These are phyloP conservation scores for Rhizoclosmatium globosum DNA, from an alignment of 192 early-diverging fungal species.

Conservation along the genomic window DNA sequence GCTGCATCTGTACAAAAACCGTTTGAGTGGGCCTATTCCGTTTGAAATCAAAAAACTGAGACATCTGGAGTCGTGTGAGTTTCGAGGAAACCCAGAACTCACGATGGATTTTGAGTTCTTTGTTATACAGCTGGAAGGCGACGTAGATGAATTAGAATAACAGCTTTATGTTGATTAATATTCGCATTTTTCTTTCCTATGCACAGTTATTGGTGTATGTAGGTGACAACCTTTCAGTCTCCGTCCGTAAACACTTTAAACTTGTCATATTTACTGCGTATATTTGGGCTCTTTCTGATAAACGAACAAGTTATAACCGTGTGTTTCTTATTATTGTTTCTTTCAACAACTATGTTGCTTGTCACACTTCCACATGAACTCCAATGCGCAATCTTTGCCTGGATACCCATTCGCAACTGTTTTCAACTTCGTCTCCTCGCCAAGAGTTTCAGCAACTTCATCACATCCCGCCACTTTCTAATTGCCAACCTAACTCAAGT, in stretches of 20 bases:
- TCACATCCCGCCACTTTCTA: background rate
- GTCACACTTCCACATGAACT: background rate
- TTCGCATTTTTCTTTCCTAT: background rate
- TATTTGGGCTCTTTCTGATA: no score
- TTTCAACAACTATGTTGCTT: background rate
- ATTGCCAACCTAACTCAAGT: background rate
- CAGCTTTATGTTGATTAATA: background rate
- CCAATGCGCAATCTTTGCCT: background rate
- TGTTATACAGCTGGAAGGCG: background rate
- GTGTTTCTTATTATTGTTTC: background rate
- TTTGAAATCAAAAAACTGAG: background rate
- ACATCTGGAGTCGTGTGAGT: background rate
- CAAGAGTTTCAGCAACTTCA: background rate
- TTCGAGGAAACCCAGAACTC: background rate
- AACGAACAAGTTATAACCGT: no score
- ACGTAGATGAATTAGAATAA: background rate
- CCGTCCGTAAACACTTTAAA: constrained; percentile 37
- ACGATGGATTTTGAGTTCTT: background rate
- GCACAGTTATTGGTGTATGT: no score
- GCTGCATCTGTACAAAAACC: background rate
- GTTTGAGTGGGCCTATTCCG: background rate
- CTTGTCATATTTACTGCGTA: background rate
- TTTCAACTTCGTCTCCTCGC: background rate
- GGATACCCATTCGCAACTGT: background rate
- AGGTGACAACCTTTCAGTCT: no score